phyloP scores from a whole-genome alignment of 2,329 filamentous ascomycete species.

The Talaromyces sp. region DNA sequence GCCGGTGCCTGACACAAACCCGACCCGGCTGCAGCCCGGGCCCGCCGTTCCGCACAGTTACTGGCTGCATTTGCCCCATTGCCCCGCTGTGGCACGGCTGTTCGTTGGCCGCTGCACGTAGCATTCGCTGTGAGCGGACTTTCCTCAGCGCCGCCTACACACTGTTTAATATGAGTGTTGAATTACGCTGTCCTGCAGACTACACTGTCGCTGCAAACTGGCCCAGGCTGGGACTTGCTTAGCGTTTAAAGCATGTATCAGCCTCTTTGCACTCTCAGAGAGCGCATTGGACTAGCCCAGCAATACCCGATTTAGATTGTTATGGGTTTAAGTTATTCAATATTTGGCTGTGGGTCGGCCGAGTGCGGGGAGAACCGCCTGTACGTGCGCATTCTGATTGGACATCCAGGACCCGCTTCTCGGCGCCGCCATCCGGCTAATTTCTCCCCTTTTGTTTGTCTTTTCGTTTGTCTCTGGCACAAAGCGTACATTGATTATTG shows the following conservation, averaged over 20 bases:
- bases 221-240: neutral
- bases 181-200: too few species aligned
- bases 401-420: neutral
- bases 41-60: neutral
- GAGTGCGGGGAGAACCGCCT: neutral
- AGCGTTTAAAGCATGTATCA: neutral
- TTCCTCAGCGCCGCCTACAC: too few species aligned
- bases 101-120: neutral
- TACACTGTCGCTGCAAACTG: neutral
- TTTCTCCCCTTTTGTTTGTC: neutral
- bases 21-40: neutral
- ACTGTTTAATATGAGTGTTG: too few species aligned
- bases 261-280: too few species aligned
- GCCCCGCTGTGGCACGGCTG: neutral
- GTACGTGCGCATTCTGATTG: neutral
- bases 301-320: neutral
- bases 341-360: neutral
- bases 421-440: neutral
- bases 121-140: neutral
- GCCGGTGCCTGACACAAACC: slow-evolving; percentile 2
- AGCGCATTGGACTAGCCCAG: too few species aligned
- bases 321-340: neutral
- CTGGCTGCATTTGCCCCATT: neutral
- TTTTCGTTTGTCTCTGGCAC: neutral
- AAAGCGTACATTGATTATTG: neutral